phyloP scores from a whole-genome alignment of 2,329 filamentous ascomycete species.

The Hypocrella siamensis region DNA sequence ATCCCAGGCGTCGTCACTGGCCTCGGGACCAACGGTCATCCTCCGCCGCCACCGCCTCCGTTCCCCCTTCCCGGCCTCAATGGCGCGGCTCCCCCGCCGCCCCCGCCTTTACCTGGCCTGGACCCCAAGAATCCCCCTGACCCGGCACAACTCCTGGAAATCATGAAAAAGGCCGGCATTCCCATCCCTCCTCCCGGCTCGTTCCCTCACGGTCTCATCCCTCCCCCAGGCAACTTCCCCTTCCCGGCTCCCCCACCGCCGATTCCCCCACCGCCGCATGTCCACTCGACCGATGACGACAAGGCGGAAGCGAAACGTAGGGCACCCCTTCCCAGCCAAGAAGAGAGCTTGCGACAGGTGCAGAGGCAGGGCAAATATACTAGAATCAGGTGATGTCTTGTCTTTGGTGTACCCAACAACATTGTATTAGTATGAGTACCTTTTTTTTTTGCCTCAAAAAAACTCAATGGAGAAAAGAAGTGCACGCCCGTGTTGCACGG shows the following conservation, averaged over 20 bases:
- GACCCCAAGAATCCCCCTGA: slow-evolving; percentile 46
- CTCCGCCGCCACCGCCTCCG: slow-evolving; percentile 38
- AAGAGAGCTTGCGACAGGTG: slow-evolving; percentile 66
- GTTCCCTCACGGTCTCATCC: slow-evolving; percentile 27
- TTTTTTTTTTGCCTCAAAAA: no score
- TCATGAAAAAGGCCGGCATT: slow-evolving; percentile 50
- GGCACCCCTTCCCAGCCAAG: slow-evolving; percentile 66
- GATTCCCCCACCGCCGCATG: slow-evolving; percentile 21
- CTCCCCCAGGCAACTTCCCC: slow-evolving; percentile 15
- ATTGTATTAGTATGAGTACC: neutral
- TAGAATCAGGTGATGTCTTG: slow-evolving; percentile 10
- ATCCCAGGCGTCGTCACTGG: slow-evolving; percentile 38
- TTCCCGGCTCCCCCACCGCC: slow-evolving; percentile 22
- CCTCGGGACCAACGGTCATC: slow-evolving; percentile 19
- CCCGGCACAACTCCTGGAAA: slow-evolving; percentile 43
- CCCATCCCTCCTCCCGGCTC: slow-evolving; percentile 38
- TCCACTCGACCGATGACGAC: slow-evolving; percentile 18
- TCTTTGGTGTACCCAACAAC: neutral
- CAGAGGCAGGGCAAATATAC: slow-evolving; percentile 52
- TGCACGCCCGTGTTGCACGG: no score
- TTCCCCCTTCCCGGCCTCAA: slow-evolving; percentile 35
- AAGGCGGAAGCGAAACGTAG: slow-evolving; percentile 28
- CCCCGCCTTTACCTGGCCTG: slow-evolving; percentile 36
- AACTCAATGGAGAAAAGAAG: no score
- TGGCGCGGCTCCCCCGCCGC: slow-evolving; percentile 31